Evolutionary conservation across 345 rosid genomes (phyloP), one percentile per base, ranked within the genome.

Genomic region (Arabidopsis arenosa): DNA sequence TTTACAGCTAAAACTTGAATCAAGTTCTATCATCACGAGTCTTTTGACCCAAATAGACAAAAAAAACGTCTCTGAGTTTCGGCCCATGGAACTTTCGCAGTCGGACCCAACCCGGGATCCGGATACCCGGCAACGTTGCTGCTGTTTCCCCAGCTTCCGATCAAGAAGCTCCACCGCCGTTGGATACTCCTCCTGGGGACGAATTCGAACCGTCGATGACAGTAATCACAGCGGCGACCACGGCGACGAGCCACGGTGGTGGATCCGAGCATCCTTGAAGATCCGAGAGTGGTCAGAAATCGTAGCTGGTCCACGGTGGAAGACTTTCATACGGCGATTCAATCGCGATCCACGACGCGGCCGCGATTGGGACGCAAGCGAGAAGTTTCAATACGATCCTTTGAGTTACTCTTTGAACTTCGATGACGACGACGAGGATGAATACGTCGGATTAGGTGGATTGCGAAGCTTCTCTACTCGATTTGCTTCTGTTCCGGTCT

Each of bases 281-380:
- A 51, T 90, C 37, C 88, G 98, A 6, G 96, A 90, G 83, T 92
- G 96, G 98, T 92, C 99, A 1, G 98, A 92, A 82, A 80, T 95
- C 87, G 89, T 84, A 6, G 99, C 97, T n/a, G 98, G 99, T 0
- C 99, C 99, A 9, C 83, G 78, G 68, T 95, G 98, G 99, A 95
- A 95, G 80, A 95, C 97, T 18, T 95, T 95, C 82, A 90, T 95
- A 15, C 77, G 99, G 62, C 72, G 97, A 49, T 92, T 95, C 71
- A 95, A 90, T 71, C 81, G 96, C 72, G 89, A 63, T 73, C 72
- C 69, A 54, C 66, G 80, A 2, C 80, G 76, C 14, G 80, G 80
- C 5, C 76, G 76, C 47, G 67, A 76, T 30, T 76, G 80, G 80
- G 58, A 80, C 35, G 75, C 86, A 36, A 84, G 82, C 28, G 97